Percentiles rank a stretch among this genome's conserved stretches.
Conservation (phyloP, 371 early-diverging fungal species). For the Apophysomyces ossiformis region DNA sequence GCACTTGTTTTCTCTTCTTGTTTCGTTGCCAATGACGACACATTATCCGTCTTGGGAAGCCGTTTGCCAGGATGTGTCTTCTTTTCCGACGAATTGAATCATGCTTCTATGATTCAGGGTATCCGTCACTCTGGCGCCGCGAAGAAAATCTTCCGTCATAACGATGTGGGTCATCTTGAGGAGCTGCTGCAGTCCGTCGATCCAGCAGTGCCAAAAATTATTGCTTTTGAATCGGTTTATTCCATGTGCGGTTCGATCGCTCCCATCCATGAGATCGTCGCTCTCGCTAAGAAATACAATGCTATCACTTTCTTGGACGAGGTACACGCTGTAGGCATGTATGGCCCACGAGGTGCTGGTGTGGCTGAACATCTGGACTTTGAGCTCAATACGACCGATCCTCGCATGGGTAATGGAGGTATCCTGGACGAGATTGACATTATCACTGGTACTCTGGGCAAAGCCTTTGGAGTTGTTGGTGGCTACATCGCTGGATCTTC, state of each 20-base stretch:
- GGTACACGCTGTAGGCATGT: conserved; percentile 97
- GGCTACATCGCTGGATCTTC: conserved; percentile 92
- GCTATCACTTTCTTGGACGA: conserved; percentile 95
- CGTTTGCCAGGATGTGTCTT: conserved; percentile 88
- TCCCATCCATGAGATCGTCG: conserved; percentile 86
- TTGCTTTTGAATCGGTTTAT: conserved; percentile 95
- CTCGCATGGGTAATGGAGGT: conserved; percentile 48
- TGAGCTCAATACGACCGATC: conserved; percentile 51
- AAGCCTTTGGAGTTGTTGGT: conserved; percentile 95
- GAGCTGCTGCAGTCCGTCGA: conserved; percentile 72
- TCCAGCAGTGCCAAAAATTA: conserved; percentile 82
- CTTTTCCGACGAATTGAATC: conserved; percentile 89
- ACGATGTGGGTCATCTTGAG: conserved; percentile 88
- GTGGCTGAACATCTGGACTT: conserved; percentile 91
- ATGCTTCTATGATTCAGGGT: conserved; percentile 97
- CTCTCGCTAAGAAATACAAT: conserved; percentile 90
- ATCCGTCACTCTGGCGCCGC: conserved; percentile 85
- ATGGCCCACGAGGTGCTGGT: conserved; percentile 90
- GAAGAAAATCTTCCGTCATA: conserved; percentile 90
- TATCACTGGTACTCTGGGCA: conserved; percentile 94
- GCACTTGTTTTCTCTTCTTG: conserved; percentile 95
- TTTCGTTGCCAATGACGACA: conserved; percentile 96
- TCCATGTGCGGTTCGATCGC: conserved; percentile 95
- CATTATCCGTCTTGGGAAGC: conserved; percentile 81
- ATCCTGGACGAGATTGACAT: conserved; percentile 89